Evolutionary conservation across 805 yeast species (phyloP).

Genomic region (Danielia oregonensis): DNA sequence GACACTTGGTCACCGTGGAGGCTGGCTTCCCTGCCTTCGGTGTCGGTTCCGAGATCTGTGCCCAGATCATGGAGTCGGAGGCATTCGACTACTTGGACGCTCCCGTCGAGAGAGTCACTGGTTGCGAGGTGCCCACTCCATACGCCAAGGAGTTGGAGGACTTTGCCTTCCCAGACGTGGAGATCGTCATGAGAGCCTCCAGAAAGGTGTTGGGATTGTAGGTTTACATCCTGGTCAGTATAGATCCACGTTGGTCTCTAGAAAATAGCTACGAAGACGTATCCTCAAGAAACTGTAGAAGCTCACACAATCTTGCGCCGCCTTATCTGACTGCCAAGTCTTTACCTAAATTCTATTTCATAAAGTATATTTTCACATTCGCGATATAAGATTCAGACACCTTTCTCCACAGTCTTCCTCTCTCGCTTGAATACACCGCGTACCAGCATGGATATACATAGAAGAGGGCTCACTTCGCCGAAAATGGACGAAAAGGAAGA

Average conservation of each 20-base stretch:
- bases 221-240: neutral
- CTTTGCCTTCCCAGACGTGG: conserved; percentile 97
- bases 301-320: too few relatives aligned
- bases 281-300: neutral
- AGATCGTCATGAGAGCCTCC: conserved; percentile 81
- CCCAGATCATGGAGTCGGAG: conserved; percentile 97
- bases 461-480: conserved; percentile 5
- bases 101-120: conserved; percentile 97
- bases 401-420: too few relatives aligned
- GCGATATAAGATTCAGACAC: too few relatives aligned
- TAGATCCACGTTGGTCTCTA: conserved; percentile 11
- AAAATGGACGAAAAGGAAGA: conserved; percentile 6
- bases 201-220: conserved; percentile 75
- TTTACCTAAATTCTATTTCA: too few relatives aligned
- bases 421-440: too few relatives aligned
- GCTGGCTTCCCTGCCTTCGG: conserved; percentile 98
- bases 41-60: conserved; percentile 97
- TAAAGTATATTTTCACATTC: too few relatives aligned
- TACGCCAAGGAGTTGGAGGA: conserved; percentile 94
- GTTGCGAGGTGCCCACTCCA: conserved; percentile 99
- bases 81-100: conserved; percentile 98
- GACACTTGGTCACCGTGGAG: conserved; percentile 93
- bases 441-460: conserved; percentile 14
- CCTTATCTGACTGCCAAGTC: too few relatives aligned
- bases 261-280: conserved; percentile 7